Conservation (phyloP, 495 filamentous ascomycete genomes). For the Daldinia childiae region DNA sequence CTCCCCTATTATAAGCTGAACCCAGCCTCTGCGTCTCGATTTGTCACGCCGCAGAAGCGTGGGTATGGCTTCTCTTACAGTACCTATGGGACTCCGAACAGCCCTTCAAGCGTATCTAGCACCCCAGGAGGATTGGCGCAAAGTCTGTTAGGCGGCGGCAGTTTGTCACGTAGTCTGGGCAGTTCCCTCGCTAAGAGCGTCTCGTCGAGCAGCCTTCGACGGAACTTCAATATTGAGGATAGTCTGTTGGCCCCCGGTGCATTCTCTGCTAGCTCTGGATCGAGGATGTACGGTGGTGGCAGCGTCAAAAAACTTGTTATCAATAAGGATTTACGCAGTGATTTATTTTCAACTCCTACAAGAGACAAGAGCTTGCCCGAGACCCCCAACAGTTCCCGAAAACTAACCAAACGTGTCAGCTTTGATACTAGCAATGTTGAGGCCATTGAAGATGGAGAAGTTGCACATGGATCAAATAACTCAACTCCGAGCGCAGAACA, state of each 20-base stretch:
- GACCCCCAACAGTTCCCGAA: conserved; percentile 61
- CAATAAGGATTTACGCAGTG: conserved; percentile 82
- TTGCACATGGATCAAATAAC: conserved; percentile 55
- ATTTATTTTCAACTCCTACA: conserved; percentile 71
- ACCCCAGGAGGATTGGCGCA: conserved; percentile 72
- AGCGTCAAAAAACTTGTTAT: conserved; percentile 91
- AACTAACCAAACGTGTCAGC: conserved; percentile 85
- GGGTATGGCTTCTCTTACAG: conserved; percentile 92
- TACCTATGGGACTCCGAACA: conserved; percentile 83
- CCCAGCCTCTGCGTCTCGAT: conserved; percentile 76
- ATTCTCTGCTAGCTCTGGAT: conserved; percentile 74
- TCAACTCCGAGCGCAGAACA: conserved; percentile 67
- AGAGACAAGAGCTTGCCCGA: conserved; percentile 56
- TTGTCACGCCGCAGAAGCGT: conserved; percentile 81
- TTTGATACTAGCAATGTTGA: conserved; percentile 73
- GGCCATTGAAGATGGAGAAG: conserved; percentile 51
- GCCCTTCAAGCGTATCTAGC: conserved; percentile 69
- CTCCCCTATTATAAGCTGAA: conserved; percentile 90
- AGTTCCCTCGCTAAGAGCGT: conserved; percentile 68
- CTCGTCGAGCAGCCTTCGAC: conserved; percentile 70
- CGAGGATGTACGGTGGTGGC: conserved; percentile 63
- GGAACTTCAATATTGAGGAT: conserved; percentile 67
- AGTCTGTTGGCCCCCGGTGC: conserved; percentile 88
- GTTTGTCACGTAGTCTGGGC: conserved; percentile 53
- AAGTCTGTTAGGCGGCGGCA: conserved; percentile 72